Conservation (phyloP, 2,329 filamentous ascomycete genomes). For the Colletotrichum costaricense region DNA sequence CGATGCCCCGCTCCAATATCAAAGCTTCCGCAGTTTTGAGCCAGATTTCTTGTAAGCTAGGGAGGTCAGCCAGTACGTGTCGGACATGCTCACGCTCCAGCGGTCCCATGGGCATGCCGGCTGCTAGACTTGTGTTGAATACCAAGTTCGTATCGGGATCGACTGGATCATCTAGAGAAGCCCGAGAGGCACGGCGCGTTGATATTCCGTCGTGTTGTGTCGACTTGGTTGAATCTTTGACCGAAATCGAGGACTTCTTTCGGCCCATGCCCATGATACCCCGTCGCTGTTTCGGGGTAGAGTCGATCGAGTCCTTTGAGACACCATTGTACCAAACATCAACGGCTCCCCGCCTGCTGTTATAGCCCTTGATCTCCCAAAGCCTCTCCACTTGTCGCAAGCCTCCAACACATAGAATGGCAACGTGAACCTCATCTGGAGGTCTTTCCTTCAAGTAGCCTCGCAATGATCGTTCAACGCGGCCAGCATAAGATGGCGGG, state of each 20-base stretch:
- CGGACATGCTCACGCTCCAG: conserved; percentile 62
- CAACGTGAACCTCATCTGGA: conserved; percentile 70
- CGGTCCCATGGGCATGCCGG: conserved; percentile 71
- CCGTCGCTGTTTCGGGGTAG: conserved; percentile 60
- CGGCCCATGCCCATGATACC: conserved; percentile 65
- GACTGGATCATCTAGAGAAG: conserved; percentile 13
- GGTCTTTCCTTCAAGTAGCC: conserved; percentile 73
- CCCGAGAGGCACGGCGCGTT: conserved; percentile 13
- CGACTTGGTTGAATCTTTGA: conserved; percentile 45
- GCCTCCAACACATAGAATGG: conserved; percentile 70
- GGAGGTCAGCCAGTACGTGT: conserved; percentile 65
- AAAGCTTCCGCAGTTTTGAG: conserved; percentile 71
- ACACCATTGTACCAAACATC: conserved; percentile 69
- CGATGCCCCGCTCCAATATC: conserved; percentile 69
- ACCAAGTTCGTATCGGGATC: conserved; percentile 46
- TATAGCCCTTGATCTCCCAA: conserved; percentile 76
- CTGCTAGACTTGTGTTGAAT: conserved; percentile 69
- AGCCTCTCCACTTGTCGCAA: conserved; percentile 71
- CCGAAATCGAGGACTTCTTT: conserved; percentile 63
- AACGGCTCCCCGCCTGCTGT: conserved; percentile 66
- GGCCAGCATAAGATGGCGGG: conserved; percentile 73
- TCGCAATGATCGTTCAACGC: conserved; percentile 70
- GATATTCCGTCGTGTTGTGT: conserved; percentile 32
- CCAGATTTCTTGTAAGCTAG: conserved; percentile 71
- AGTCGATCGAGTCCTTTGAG: conserved; percentile 55